A percentile compares a stretch with the other conserved stretches of the same genome.
Conservation (phyloP, 1,284 basidiomycete species). For the Chiua sp. region DNA sequence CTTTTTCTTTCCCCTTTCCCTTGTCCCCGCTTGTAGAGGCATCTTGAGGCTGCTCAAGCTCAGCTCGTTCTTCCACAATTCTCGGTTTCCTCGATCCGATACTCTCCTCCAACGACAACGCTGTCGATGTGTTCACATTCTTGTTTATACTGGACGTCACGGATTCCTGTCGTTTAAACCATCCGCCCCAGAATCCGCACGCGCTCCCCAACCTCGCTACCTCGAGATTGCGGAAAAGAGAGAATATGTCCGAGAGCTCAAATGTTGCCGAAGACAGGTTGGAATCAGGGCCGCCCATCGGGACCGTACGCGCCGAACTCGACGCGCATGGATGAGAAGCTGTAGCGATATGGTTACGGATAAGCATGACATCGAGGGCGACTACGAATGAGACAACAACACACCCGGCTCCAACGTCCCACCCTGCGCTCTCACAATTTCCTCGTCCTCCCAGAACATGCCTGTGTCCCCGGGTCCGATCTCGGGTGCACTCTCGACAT, state of each 20-base stretch:
- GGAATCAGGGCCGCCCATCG: background rate
- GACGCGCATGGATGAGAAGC: background rate
- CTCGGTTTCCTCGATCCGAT: conserved; percentile 10
- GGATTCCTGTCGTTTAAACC: conserved; percentile 11
- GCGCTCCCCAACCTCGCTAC: conserved; percentile 51
- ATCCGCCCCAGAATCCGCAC: conserved; percentile 47
- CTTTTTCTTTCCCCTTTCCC: conserved; percentile 18
- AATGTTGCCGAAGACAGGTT: background rate
- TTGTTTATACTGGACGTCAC: background rate
- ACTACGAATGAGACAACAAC: background rate
- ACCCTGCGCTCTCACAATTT: conserved; percentile 8
- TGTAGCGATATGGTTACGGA: background rate
- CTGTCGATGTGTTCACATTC: background rate
- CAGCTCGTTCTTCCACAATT: conserved; percentile 12
- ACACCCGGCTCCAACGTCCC: conserved; percentile 8
- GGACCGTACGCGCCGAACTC: background rate
- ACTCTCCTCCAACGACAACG: background rate
- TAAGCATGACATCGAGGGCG: background rate
- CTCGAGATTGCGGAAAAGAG: conserved; percentile 48
- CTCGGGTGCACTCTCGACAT: background rate
- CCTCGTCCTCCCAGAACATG: conserved; percentile 35
- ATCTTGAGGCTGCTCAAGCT: conserved; percentile 15
- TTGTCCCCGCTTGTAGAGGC: conserved; percentile 7
- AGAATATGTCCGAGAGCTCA: conserved; percentile 32
- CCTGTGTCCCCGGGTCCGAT: conserved; percentile 13